These are phyloP conservation scores for Waltiozyma sp. DNA, from an alignment of 1,139 yeast species.

Conservation along the genomic window DNA sequence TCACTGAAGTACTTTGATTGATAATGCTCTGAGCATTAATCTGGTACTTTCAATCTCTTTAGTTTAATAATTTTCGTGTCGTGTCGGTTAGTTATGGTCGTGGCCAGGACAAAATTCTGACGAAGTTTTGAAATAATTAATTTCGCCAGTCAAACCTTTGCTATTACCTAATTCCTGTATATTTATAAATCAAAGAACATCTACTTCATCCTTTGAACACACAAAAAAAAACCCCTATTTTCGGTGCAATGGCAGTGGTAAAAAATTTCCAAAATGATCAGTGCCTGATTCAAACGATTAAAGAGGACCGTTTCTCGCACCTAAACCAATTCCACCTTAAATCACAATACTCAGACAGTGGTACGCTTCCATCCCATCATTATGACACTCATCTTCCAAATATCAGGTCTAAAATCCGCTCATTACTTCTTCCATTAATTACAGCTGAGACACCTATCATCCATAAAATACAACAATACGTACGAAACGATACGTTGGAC, in stretches of 20 bases:
- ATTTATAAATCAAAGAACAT: no score
- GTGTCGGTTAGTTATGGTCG: no score
- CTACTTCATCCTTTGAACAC: no score
- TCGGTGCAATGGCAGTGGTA: background rate
- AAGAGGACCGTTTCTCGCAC: slow-evolving; percentile 15
- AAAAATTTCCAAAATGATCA: background rate
- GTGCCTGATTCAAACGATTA: background rate
- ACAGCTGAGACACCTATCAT: slow-evolving; percentile 58
- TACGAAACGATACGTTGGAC: slow-evolving; percentile 49
- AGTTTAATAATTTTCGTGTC: no score
- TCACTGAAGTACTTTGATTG: no score
- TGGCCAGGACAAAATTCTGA: no score
- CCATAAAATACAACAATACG: slow-evolving; percentile 40
- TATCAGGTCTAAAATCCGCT: slow-evolving; percentile 47
- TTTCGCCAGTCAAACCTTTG: no score
- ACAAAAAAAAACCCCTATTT: no score
- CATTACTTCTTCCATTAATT: slow-evolving; percentile 44
- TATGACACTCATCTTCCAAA: slow-evolving; percentile 51
- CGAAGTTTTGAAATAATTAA: no score
- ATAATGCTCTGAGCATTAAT: no score
- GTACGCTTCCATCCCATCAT: slow-evolving; percentile 56
- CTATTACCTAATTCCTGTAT: no score
- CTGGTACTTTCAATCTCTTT: no score
- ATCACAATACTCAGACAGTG: slow-evolving; percentile 44
- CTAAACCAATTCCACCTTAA: slow-evolving; percentile 19